Evolutionary conservation across 78 protist genomes (phyloP).

Genomic region (Isochrysis galbana): DNA sequence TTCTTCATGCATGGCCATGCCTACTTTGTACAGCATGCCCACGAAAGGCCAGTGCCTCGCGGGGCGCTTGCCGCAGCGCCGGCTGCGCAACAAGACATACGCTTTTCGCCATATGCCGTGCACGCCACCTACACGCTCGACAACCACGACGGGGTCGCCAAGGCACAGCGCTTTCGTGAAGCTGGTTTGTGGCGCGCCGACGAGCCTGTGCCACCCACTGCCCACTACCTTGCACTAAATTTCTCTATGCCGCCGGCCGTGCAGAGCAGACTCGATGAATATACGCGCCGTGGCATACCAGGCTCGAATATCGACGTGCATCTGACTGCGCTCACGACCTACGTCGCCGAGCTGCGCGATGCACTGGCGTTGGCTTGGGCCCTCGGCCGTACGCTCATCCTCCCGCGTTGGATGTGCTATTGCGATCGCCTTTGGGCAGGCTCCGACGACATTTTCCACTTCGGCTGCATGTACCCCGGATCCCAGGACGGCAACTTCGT

Average conservation of each 20-base stretch:
- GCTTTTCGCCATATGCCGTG: background rate
- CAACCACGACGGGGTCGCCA: background rate
- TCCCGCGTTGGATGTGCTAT: background rate
- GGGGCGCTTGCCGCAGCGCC: too few species aligned
- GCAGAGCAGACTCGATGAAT: background rate
- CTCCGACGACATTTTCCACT: background rate
- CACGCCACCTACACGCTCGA: constrained; percentile 33
- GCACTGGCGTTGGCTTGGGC: background rate
- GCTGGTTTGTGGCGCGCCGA: constrained; percentile 14
- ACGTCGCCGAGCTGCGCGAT: constrained; percentile 7
- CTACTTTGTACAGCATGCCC: background rate
- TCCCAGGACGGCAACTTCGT: background rate
- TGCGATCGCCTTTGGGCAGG: background rate
- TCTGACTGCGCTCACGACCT: background rate
- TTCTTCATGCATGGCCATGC: constrained; percentile 12
- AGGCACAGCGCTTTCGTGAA: constrained; percentile 3
- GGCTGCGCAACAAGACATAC: too few species aligned
- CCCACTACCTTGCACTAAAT: background rate
- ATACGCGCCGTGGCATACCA: background rate
- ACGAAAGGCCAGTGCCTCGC: too few species aligned
- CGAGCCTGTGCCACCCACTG: background rate
- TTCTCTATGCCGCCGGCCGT: background rate
- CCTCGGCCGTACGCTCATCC: constrained; percentile 18
- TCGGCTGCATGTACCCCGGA: constrained; percentile 14
- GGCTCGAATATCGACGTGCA: background rate